Percentiles rank a stretch among this genome's conserved stretches.
Evolutionary conservation across 129 eudicot genomes (phyloP).

Genomic region (Chrysanthemum makinoi): DNA sequence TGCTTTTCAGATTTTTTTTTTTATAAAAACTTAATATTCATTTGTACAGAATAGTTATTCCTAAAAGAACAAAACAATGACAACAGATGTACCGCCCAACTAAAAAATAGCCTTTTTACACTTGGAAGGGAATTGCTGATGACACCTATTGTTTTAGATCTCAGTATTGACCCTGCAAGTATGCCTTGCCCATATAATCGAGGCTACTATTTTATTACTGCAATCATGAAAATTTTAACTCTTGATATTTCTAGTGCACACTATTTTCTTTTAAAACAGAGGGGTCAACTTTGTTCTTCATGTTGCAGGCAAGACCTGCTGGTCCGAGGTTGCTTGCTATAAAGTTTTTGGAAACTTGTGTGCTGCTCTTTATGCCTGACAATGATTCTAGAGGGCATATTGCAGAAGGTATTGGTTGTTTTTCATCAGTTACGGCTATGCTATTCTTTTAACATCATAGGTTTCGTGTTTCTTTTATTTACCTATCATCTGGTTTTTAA

Average conservation of each 20-base stretch:
- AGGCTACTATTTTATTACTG: too few relatives aligned
- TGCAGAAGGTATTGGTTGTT: conserved; percentile 50
- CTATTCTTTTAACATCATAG: too few relatives aligned
- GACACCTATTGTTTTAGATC: too few relatives aligned
- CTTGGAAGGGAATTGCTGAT: too few relatives aligned
- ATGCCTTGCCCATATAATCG: too few relatives aligned
- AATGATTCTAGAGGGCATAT: conserved; percentile 51
- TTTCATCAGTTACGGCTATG: background rate
- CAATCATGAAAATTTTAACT: background rate
- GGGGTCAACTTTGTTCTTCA: conserved; percentile 15
- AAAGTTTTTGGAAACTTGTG: conserved; percentile 76
- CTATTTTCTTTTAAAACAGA: background rate
- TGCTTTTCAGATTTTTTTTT: too few relatives aligned
- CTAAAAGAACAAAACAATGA: too few relatives aligned
- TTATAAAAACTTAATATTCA: too few relatives aligned
- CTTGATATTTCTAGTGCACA: background rate
- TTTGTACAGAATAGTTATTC: too few relatives aligned
- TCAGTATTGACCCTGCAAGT: too few relatives aligned
- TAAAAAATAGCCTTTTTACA: too few relatives aligned
- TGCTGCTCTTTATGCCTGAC: conserved; percentile 63
- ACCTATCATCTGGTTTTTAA: background rate
- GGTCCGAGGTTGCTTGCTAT: conserved; percentile 76
- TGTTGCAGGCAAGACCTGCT: conserved; percentile 58
- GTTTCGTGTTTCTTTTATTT: background rate
- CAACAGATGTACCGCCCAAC: too few relatives aligned